Percentiles rank a stretch among this genome's conserved stretches.
These are phyloP conservation scores for Leishmania tropica DNA, from an alignment of 208 protist species.

Conservation along the genomic window DNA sequence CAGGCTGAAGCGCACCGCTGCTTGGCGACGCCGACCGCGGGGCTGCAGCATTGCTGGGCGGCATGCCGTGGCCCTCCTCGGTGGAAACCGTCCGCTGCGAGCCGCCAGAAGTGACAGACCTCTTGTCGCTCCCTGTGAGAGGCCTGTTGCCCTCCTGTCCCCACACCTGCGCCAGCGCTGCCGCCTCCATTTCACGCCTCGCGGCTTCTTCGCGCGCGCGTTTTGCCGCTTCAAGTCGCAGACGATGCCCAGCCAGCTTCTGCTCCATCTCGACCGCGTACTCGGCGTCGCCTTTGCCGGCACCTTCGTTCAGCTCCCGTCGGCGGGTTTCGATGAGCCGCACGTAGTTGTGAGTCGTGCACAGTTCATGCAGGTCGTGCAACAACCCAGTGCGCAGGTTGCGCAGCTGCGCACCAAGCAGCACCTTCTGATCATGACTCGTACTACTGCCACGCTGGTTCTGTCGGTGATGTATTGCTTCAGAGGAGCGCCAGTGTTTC, in stretches of 20 bases:
- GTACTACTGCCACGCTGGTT: neutral
- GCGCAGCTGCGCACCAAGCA: conserved; percentile 22
- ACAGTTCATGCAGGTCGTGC: conserved; percentile 62
- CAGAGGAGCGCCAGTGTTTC: neutral
- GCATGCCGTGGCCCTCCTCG: neutral
- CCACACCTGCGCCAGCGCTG: conserved; percentile 45
- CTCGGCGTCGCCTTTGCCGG: conserved; percentile 44
- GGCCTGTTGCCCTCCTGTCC: neutral
- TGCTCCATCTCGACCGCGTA: conserved; percentile 63
- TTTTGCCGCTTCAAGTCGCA: conserved; percentile 45
- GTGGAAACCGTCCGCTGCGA: neutral
- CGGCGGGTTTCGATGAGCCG: conserved; percentile 57
- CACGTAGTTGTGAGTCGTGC: conserved; percentile 69
- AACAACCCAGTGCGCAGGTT: conserved; percentile 56
- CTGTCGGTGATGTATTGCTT: neutral
- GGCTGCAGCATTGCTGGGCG: neutral
- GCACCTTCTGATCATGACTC: neutral
- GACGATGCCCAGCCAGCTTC: conserved; percentile 25
- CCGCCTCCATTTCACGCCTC: conserved; percentile 63
- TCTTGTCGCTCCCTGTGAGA: neutral
- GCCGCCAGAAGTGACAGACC: neutral
- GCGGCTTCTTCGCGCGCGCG: conserved; percentile 43
- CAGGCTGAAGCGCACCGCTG: neutral
- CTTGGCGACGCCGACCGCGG: neutral
- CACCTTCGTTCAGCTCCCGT: conserved; percentile 14